Conservation (phyloP, 1,284 basidiomycete species). For the Chiua sp. region DNA sequence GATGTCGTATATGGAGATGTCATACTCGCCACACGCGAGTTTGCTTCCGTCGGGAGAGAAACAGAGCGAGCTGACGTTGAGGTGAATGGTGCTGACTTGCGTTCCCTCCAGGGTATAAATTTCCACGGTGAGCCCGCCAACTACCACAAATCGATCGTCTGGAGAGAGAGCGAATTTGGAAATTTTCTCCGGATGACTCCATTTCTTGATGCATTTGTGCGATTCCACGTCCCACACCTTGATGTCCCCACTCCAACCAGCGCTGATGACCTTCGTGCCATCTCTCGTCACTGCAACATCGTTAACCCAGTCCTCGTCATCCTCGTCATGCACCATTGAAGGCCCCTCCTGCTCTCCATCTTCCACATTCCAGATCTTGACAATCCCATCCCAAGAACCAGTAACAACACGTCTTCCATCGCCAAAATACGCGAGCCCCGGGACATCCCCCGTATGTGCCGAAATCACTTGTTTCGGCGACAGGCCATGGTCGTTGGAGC, state of each 20-base stretch:
- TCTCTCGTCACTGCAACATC: neutral
- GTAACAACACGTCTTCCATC: neutral
- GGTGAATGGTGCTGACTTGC: neutral
- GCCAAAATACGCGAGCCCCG: neutral
- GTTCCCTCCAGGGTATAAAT: neutral
- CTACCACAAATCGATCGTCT: neutral
- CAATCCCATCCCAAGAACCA: neutral
- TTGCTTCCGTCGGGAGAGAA: neutral
- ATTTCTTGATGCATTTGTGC: neutral
- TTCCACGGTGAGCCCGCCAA: neutral
- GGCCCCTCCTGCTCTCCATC: neutral
- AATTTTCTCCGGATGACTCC: neutral
- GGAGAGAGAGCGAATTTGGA: neutral
- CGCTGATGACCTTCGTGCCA: neutral
- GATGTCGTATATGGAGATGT: neutral
- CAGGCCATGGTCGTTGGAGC: neutral
- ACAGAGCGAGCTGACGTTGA: neutral
- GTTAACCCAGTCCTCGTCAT: no score
- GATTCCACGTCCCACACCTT: neutral
- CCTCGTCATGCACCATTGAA: neutral
- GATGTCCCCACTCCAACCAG: neutral
- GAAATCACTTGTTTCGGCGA: neutral
- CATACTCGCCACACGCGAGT: neutral
- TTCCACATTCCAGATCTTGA: neutral
- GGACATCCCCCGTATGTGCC: neutral